phyloP scores from a whole-genome alignment of 768 basidiomycete species.

The Multifurca ochricompacta region DNA sequence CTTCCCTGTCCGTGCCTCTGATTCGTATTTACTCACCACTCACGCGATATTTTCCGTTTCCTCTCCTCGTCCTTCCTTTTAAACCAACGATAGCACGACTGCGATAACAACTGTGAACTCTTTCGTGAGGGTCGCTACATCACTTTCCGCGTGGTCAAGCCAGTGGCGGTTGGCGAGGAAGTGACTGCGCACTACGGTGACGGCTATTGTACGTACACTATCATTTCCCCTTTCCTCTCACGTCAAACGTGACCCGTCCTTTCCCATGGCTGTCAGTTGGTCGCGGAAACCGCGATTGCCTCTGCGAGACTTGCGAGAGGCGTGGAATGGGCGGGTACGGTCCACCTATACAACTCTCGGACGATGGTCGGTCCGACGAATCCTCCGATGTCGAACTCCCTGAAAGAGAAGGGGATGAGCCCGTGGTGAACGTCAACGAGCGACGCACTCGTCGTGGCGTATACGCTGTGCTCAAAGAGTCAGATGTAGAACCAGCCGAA shows the following conservation, averaged over 20 bases:
- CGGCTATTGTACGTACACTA: slow-evolving; percentile 66
- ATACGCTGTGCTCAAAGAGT: slow-evolving; percentile 61
- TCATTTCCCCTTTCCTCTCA: slow-evolving; percentile 21
- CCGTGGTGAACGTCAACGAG: slow-evolving; percentile 61
- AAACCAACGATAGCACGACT: slow-evolving; percentile 60
- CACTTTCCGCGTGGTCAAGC: slow-evolving; percentile 76
- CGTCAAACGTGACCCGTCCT: slow-evolving; percentile 19
- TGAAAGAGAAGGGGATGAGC: slow-evolving; percentile 27
- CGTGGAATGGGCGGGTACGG: slow-evolving; percentile 66
- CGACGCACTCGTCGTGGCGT: slow-evolving; percentile 76
- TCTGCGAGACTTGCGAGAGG: slow-evolving; percentile 83
- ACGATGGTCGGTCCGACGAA: slow-evolving; percentile 42
- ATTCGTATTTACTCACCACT: slow-evolving; percentile 12
- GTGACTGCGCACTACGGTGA: slow-evolving; percentile 88
- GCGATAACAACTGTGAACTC: slow-evolving; percentile 81
- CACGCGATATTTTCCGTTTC: slow-evolving; percentile 13
- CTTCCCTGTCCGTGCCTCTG: slow-evolving; percentile 11
- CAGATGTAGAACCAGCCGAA: slow-evolving; percentile 50
- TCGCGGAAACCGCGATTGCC: slow-evolving; percentile 62
- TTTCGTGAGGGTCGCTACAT: slow-evolving; percentile 86
- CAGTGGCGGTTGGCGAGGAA: slow-evolving; percentile 75
- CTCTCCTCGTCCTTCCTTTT: slow-evolving; percentile 5
- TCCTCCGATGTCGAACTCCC: slow-evolving; percentile 22
- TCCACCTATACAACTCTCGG: slow-evolving; percentile 44
- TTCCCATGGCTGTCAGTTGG: slow-evolving; percentile 43